Evolutionary conservation across 495 filamentous ascomycete genomes (phyloP), one percentile per base, ranked within the genome.

Genomic region (Aspergillus taichungensis): DNA sequence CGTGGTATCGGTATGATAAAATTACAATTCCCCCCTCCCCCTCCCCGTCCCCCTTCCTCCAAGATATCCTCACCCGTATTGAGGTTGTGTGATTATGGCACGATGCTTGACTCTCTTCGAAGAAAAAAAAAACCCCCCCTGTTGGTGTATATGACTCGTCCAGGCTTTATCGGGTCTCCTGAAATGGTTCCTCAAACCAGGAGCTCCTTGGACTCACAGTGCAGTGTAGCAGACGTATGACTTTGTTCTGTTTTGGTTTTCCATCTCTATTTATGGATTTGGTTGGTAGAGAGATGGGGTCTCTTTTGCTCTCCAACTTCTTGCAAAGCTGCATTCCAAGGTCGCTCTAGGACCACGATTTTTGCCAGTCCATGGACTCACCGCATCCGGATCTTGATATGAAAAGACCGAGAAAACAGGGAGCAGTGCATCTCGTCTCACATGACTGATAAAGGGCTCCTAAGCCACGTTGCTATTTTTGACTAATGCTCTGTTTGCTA

Each of bases 1-100:
- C 79, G 92, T 72, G 91, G 91, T 66, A 98, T 98, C 76, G 92
- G 92, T 98, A 96, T 95, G 92, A 94, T 85, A 79, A 71, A 68
- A 62, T 63, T 69, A 64, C 75, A 67, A 74, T 57, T 56, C 59
- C 66, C 69, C 68, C 61, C 59, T 68, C 66, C 47, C 57, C 66
- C 60, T 64, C 46, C 54, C 63, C 63, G 54, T 48, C 48, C 51
- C 62, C 59, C 56, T 45, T 53, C 61, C 41, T 51, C 52, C 57
- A 43, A 52, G 51, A 50, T 57, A 58, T 50, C 57, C 60, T 64
- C 57, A 67, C 64, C 60, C 61, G 61, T 68, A 68, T 71, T 71
- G 66, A 80, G 64, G 71, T 78, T 81, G 82, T 79, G 81, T 76
- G 67, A 72, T 69, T 79, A 71, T 75, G 77, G 74, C 75, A 74